phyloP scores from a whole-genome alignment of 805 yeast genomes.

The Pichia scutulata region DNA sequence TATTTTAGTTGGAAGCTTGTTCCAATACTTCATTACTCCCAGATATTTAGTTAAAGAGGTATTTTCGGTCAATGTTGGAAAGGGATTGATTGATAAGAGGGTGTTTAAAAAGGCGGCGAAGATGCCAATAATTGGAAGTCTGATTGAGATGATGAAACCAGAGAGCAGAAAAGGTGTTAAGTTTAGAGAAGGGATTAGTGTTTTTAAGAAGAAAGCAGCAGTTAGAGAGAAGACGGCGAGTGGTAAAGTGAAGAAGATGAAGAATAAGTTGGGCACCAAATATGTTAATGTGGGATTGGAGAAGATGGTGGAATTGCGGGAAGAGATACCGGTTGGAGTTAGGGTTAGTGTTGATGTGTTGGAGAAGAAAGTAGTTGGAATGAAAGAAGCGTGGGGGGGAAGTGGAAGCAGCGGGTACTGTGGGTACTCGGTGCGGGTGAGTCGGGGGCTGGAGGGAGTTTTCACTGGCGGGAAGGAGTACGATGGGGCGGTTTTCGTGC shows the following conservation, averaged over 20 bases:
- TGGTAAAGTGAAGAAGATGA: constrained; percentile 36
- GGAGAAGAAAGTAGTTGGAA: constrained; percentile 53
- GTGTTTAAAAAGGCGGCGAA: constrained; percentile 45
- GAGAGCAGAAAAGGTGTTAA: constrained; percentile 22
- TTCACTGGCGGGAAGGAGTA: constrained; percentile 67
- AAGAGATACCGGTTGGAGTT: constrained; percentile 66
- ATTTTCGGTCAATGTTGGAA: constrained; percentile 35
- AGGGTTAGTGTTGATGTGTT: constrained; percentile 71
- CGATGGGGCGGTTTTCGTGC: constrained; percentile 54
- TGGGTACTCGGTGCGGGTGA: constrained; percentile 71
- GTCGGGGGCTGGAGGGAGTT: constrained; percentile 48
- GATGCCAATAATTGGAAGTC: constrained; percentile 61
- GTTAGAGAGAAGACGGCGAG: constrained; percentile 27
- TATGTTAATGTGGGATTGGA: constrained; percentile 70
- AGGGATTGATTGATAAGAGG: constrained; percentile 28
- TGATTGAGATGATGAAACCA: constrained; percentile 61
- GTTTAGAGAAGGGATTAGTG: constrained; percentile 59
- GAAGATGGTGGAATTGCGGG: constrained; percentile 48
- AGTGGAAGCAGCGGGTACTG: too few species aligned
- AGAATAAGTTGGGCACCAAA: constrained; percentile 54
- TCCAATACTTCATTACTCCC: constrained; percentile 12
- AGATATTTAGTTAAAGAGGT: constrained; percentile 25
- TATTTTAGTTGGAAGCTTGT: constrained; percentile 5
- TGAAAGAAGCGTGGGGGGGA: constrained; percentile 60
- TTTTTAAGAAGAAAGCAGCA: constrained; percentile 33